These are phyloP conservation scores for Funneliformis caledonium DNA, from an alignment of 371 early-diverging fungal species.

Conservation along the genomic window DNA sequence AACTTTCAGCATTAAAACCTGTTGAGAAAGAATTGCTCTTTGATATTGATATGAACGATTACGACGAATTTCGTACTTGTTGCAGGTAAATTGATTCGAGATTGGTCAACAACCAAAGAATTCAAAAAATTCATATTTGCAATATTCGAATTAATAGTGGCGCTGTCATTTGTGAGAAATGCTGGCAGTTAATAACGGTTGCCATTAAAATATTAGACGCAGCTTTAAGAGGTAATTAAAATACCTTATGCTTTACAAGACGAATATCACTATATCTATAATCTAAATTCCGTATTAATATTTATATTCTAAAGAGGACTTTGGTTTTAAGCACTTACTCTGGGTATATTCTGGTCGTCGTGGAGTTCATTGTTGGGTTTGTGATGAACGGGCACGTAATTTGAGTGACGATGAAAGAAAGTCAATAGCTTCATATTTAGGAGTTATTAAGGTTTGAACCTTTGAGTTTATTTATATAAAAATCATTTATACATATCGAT, in stretches of 20 bases:
- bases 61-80: constrained; percentile 95
- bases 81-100: constrained; percentile 66
- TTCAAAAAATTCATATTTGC: background rate
- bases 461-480: constrained; percentile 27
- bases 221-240: constrained; percentile 61
- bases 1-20: constrained; percentile 75
- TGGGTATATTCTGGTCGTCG: constrained; percentile 99
- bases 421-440: constrained; percentile 86
- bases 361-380: constrained; percentile 99
- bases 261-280: background rate
- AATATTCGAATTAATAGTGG: constrained; percentile 55
- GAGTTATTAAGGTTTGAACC: constrained; percentile 69
- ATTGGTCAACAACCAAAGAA: background rate
- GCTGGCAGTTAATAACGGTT: constrained; percentile 95
- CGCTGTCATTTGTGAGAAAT: constrained; percentile 86
- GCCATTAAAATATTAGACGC: constrained; percentile 88
- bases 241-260: background rate
- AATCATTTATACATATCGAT: background rate
- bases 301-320: constrained; percentile 71
- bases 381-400: constrained; percentile 85
- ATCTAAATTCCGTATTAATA: background rate
- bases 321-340: constrained; percentile 93
- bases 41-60: constrained; percentile 99
- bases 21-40: constrained; percentile 96
- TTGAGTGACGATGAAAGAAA: constrained; percentile 79